These are phyloP conservation scores for Pichia sorboxylosa DNA, from an alignment of 1,139 yeast species.

Conservation along the genomic window DNA sequence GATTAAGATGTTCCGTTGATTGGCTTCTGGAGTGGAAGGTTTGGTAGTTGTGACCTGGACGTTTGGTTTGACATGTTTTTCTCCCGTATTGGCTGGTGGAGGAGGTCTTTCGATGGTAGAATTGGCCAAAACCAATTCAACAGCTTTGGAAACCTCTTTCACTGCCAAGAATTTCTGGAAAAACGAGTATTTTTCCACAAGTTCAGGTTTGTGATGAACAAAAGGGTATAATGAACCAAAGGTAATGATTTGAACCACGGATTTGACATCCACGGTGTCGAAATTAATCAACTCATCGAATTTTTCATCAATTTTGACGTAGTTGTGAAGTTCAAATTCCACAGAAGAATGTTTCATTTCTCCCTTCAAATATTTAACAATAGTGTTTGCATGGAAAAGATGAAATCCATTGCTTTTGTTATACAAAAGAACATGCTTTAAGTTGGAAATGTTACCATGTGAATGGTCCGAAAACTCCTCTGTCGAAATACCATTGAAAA, in stretches of 20 bases:
- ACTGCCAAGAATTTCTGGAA: constrained; percentile 29
- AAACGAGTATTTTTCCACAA: constrained; percentile 26
- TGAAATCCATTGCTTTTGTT: constrained; percentile 26
- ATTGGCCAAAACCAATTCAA: constrained; percentile 29
- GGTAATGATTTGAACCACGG: constrained; percentile 35
- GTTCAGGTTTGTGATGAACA: constrained; percentile 15
- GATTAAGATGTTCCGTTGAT: constrained; percentile 67
- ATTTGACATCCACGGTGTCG: constrained; percentile 12
- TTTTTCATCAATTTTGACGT: constrained; percentile 15
- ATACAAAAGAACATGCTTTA: constrained; percentile 12
- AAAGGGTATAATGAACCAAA: constrained; percentile 36
- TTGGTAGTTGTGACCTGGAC: constrained; percentile 32
- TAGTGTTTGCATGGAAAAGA: constrained; percentile 70
- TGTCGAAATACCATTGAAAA: neutral
- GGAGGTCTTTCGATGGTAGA: constrained; percentile 36
- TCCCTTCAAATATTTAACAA: constrained; percentile 62
- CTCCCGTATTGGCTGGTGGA: constrained; percentile 39
- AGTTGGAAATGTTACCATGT: constrained; percentile 20
- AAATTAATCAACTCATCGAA: constrained; percentile 3
- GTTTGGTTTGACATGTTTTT: constrained; percentile 29
- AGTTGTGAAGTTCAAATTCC: constrained; percentile 18
- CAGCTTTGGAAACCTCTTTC: constrained; percentile 30
- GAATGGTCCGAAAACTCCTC: neutral
- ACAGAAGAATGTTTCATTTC: no score
- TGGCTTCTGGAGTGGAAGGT: constrained; percentile 14